Conservation (phyloP, 2,329 filamentous ascomycete species). For the Colletotrichum horii region DNA sequence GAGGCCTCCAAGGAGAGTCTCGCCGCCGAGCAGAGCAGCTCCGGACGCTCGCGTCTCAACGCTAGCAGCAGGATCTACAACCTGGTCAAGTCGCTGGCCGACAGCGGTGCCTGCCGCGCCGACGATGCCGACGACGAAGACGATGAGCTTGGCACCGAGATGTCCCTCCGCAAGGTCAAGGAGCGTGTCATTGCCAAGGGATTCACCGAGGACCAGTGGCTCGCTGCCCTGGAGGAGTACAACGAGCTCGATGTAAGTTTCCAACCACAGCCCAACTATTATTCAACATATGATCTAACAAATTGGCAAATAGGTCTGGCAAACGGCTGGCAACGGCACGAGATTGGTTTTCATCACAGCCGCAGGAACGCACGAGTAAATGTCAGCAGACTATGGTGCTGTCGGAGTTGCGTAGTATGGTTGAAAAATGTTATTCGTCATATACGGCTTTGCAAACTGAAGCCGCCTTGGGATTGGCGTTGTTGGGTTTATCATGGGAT, state of each 20-base stretch:
- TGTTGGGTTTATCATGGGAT: neutral
- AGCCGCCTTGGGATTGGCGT: neutral
- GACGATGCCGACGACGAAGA: constrained; percentile 66
- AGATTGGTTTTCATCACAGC: constrained; percentile 72
- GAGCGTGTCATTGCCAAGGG: constrained; percentile 95
- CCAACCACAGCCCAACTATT: neutral
- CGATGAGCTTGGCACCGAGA: constrained; percentile 63
- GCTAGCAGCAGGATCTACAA: constrained; percentile 93
- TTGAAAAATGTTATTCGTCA: neutral
- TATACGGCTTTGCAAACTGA: neutral
- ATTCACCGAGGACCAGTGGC: constrained; percentile 93
- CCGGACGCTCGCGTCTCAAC: constrained; percentile 71
- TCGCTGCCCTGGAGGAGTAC: constrained; percentile 87
- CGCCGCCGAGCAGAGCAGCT: constrained; percentile 68
- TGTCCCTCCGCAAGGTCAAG: constrained; percentile 87
- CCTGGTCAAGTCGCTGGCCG: constrained; percentile 86
- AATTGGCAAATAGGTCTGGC: constrained; percentile 67
- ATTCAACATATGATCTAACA: constrained; percentile 38
- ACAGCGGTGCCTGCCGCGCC: constrained; percentile 83
- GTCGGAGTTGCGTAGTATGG: neutral
- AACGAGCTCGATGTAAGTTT: constrained; percentile 83
- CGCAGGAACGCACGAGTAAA: constrained; percentile 12
- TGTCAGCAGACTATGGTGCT: neutral
- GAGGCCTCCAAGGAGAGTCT: constrained; percentile 94
- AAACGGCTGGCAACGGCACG: constrained; percentile 74